Percentiles rank a stretch among this genome's conserved stretches.
phyloP scores from a whole-genome alignment of 176 grass and related monocot species.

The Otatea glauca region DNA sequence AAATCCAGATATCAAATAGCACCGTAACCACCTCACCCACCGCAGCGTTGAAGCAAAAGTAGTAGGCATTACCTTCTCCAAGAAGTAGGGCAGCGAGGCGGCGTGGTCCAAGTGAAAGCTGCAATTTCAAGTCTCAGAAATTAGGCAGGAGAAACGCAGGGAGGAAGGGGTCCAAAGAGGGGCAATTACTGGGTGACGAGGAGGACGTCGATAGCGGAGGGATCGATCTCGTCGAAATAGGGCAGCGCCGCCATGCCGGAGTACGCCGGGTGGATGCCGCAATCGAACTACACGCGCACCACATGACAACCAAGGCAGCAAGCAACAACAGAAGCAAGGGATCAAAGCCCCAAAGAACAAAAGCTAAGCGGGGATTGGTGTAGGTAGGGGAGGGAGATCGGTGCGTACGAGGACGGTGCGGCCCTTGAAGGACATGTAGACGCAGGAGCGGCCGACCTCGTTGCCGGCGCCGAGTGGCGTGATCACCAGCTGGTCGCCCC shows the following conservation, averaged over 20 bases:
- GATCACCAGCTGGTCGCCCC: slow-evolving; percentile 73
- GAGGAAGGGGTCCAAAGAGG: not conserved
- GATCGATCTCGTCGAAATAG: slow-evolving; percentile 98
- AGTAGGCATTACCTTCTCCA: slow-evolving; percentile 73
- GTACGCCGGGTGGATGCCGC: slow-evolving; percentile 95
- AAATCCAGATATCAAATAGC: not conserved
- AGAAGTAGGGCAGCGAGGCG: slow-evolving; percentile 88
- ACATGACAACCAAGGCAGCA: not conserved
- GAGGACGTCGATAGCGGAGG: slow-evolving; percentile 88
- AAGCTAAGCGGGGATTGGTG: not conserved
- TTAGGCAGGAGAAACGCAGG: not conserved
- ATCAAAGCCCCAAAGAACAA: not conserved
- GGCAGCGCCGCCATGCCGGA: slow-evolving; percentile 86
- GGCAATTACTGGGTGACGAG: slow-evolving; percentile 79
- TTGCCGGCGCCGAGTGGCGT: slow-evolving; percentile 89
- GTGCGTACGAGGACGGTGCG: slow-evolving; percentile 74
- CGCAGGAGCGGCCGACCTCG: slow-evolving; percentile 96
- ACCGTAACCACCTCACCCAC: not conserved
- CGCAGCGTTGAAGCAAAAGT: not conserved
- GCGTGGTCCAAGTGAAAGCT: slow-evolving; percentile 99
- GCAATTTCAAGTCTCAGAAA: slow-evolving; percentile 10
- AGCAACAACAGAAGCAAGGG: not conserved
- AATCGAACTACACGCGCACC: slow-evolving; percentile 66
- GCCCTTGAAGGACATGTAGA: slow-evolving; percentile 95
- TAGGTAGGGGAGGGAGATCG: not conserved